phyloP scores from a whole-genome alignment of 768 basidiomycete genomes.

The Mycena maculata region DNA sequence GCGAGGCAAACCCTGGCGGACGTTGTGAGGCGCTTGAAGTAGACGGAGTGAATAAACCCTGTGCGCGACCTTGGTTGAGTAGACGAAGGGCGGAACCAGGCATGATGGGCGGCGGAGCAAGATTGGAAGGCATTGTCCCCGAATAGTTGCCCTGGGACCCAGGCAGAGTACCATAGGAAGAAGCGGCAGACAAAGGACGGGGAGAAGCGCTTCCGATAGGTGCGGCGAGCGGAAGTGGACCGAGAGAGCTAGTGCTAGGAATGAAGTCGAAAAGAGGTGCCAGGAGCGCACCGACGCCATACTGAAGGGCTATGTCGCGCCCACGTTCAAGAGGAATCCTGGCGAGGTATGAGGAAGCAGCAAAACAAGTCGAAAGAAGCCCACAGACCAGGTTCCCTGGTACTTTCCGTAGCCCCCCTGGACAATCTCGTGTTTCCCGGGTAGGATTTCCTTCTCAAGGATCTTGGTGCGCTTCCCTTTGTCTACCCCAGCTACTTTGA shows the following conservation, averaged over 20 bases:
- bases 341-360: conserved; percentile 10
- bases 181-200: conserved; percentile 74
- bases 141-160: conserved; percentile 59
- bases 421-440: conserved; percentile 96
- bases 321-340: conserved; percentile 98
- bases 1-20: conserved; percentile 63
- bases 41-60: conserved; percentile 88
- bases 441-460: conserved; percentile 94
- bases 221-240: conserved; percentile 69
- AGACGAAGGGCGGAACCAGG: conserved; percentile 87
- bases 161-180: conserved; percentile 68
- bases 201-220: conserved; percentile 64
- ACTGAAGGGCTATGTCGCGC: conserved; percentile 91
- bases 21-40: conserved; percentile 69
- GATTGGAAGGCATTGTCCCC: conserved; percentile 58
- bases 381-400: conserved; percentile 93
- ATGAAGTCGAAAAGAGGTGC: conserved; percentile 94
- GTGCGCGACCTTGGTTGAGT: conserved; percentile 86
- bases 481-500: conserved; percentile 98
- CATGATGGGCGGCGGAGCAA: conserved; percentile 88
- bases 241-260: conserved; percentile 77
- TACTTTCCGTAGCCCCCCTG: conserved; percentile 99
- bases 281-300: conserved; percentile 89
- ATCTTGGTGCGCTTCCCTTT: conserved; percentile 98
- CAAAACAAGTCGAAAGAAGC: conserved; percentile 13